Conservation (phyloP, 2,329 filamentous ascomycete genomes). For the Verticillium zaregamsianum region DNA sequence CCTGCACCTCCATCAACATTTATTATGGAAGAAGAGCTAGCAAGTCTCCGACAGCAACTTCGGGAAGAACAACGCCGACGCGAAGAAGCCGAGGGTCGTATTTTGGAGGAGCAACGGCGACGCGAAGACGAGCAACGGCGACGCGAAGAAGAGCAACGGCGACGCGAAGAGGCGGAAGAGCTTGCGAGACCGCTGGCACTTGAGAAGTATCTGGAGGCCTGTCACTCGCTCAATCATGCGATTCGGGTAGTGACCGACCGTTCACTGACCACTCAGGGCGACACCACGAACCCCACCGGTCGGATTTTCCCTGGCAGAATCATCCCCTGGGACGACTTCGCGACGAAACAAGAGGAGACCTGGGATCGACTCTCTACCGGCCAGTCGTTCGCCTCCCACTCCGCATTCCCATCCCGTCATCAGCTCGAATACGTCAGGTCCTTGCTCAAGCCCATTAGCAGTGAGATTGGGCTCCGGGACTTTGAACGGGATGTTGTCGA, state of each 20-base stretch:
- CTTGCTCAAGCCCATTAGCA: slow-evolving; percentile 25
- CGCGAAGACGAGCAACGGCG: too few relatives aligned
- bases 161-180: slow-evolving; percentile 22
- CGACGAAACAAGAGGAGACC: slow-evolving; percentile 22
- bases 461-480: slow-evolving; percentile 27
- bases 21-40: too few relatives aligned
- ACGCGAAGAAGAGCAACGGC: slow-evolving; percentile 18
- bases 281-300: slow-evolving; percentile 25
- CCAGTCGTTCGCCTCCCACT: slow-evolving; percentile 20
- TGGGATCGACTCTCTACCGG: slow-evolving; percentile 21
- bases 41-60: too few relatives aligned
- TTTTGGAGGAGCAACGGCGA: too few relatives aligned
- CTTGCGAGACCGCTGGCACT: slow-evolving; percentile 16
- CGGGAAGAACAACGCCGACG: too few relatives aligned
- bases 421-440: slow-evolving; percentile 28
- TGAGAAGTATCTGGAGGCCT: slow-evolving; percentile 25
- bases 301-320: slow-evolving; percentile 29
- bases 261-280: slow-evolving; percentile 26
- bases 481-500: slow-evolving; percentile 29
- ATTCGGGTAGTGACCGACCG: slow-evolving; percentile 25
- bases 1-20: too few relatives aligned
- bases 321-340: slow-evolving; percentile 28
- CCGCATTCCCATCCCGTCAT: slow-evolving; percentile 24
- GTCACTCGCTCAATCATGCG: slow-evolving; percentile 24
- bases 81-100: too few relatives aligned